phyloP scores from a whole-genome alignment of 371 early-diverging fungal species.

The Rhizomucor pusillus region DNA sequence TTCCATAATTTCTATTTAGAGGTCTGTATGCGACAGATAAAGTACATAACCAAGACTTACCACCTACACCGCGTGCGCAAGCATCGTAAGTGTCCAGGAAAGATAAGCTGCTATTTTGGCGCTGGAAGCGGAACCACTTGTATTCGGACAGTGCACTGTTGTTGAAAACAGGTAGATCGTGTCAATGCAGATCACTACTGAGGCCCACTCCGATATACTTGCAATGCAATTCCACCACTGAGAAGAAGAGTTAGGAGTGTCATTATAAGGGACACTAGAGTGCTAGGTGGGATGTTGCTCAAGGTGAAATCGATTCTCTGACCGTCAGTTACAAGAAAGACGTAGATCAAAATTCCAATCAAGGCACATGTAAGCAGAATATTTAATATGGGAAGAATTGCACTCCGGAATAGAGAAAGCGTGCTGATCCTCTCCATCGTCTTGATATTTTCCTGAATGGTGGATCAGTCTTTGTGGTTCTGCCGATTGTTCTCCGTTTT shows the following conservation, averaged over 20 bases:
- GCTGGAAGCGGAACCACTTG: slow-evolving; percentile 23
- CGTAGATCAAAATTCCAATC: slow-evolving; percentile 9
- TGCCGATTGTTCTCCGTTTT: neutral
- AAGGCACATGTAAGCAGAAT: slow-evolving; percentile 6
- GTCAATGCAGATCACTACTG: too few relatives aligned
- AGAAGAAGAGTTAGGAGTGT: slow-evolving; percentile 13
- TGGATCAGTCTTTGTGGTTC: neutral
- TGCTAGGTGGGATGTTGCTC: slow-evolving; percentile 11
- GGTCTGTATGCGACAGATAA: neutral
- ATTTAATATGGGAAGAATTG: slow-evolving; percentile 9
- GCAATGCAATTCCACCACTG: slow-evolving; percentile 24
- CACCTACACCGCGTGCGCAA: slow-evolving; percentile 28
- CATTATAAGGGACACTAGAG: slow-evolving; percentile 16
- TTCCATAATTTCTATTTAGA: neutral
- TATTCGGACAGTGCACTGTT: slow-evolving; percentile 18
- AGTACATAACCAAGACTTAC: slow-evolving; percentile 5
- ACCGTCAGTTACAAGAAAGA: slow-evolving; percentile 1
- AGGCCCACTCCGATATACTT: too few relatives aligned
- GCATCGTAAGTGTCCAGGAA: slow-evolving; percentile 27
- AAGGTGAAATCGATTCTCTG: slow-evolving; percentile 2
- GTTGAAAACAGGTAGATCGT: neutral
- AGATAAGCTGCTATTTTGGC: slow-evolving; percentile 13
- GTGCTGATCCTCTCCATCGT: slow-evolving; percentile 3
- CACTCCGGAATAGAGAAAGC: neutral
- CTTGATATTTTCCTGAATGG: neutral